Percentiles rank a stretch among this genome's conserved stretches.
Evolutionary conservation across 164 flowering plant species (phyloP).

Genomic region (Berberis thunbergii): DNA sequence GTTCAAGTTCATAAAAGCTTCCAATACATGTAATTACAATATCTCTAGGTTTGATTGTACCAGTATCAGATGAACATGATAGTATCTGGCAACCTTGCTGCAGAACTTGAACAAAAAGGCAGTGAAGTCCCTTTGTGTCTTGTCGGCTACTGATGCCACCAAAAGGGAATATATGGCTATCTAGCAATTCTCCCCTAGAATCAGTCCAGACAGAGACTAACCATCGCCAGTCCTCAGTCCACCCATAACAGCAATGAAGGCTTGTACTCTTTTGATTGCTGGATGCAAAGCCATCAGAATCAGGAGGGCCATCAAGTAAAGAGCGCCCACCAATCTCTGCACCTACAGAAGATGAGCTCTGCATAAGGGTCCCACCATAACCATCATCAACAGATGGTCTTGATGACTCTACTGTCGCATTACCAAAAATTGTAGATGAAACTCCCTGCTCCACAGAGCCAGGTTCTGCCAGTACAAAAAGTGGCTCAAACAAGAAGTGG

Average conservation of each 20-base stretch:
- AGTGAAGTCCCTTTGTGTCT: conserved; percentile 93
- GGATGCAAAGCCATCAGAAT: conserved; percentile 45
- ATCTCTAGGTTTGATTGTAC: conserved; percentile 66
- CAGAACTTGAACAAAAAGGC: conserved; percentile 81
- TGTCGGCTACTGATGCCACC: conserved; percentile 97
- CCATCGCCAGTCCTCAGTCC: conserved; percentile 99
- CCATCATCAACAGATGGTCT: conserved; percentile 51
- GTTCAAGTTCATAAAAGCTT: conserved; percentile 88
- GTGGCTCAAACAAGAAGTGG: conserved; percentile 84
- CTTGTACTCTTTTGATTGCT: conserved; percentile 48
- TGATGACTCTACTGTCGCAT: conserved; percentile 34
- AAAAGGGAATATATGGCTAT: conserved; percentile 90
- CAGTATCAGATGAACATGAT: conserved; percentile 60
- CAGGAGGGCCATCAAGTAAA: conserved; percentile 53
- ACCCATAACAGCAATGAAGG: conserved; percentile 96
- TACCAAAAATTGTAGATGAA: conserved; percentile 32
- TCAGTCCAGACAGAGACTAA: conserved; percentile 95
- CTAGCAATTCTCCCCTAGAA: conserved; percentile 92
- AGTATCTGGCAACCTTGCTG: conserved; percentile 91
- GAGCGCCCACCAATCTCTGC: conserved; percentile 53
- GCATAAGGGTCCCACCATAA: conserved; percentile 37
- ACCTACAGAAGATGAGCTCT: conserved; percentile 37
- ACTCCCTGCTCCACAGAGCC: conserved; percentile 71
- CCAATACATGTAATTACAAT: conserved; percentile 91
- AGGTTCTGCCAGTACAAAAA: conserved; percentile 87